Percentiles rank a stretch among this genome's conserved stretches.
Conservation (phyloP, 345 rosid genomes). For the Moricandia moricandioides region DNA sequence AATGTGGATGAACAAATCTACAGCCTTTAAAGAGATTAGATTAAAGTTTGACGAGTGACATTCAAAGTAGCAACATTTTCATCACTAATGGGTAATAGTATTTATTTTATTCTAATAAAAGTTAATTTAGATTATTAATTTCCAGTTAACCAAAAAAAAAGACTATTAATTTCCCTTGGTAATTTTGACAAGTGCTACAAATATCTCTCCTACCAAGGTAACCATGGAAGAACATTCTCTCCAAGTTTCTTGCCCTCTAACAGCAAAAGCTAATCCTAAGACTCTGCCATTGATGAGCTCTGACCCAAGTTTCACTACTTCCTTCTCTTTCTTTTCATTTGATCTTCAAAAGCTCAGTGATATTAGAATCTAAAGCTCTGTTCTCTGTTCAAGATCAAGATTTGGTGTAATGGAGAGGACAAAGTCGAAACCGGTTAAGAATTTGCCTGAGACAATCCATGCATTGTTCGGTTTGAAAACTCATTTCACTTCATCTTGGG, state of each 20-base stretch:
- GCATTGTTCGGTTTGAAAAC: slow-evolving; percentile 63
- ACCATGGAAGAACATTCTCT: slow-evolving; percentile 13
- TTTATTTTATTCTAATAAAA: background rate
- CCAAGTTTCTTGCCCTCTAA: background rate
- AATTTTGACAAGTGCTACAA: slow-evolving; percentile 17
- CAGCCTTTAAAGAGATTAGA: background rate
- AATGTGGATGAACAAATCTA: background rate
- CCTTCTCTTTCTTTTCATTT: background rate
- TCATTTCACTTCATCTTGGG: slow-evolving; percentile 59
- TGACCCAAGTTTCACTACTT: background rate
- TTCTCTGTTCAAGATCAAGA: background rate
- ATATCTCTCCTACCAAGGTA: background rate
- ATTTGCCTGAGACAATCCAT: slow-evolving; percentile 53
- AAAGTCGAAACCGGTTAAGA: slow-evolving; percentile 38
- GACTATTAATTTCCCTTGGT: background rate
- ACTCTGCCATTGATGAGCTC: slow-evolving; percentile 24
- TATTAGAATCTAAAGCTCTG: background rate
- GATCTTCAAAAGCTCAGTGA: background rate
- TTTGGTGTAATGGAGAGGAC: slow-evolving; percentile 31
- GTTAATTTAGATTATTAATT: background rate
- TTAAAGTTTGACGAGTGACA: background rate
- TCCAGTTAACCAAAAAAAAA: background rate
- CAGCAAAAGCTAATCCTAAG: background rate
- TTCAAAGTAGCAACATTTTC: background rate
- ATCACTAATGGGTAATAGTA: background rate